Evolutionary conservation across 164 flowering plant genomes (phyloP).

Genomic region (Aristolochia californica): DNA sequence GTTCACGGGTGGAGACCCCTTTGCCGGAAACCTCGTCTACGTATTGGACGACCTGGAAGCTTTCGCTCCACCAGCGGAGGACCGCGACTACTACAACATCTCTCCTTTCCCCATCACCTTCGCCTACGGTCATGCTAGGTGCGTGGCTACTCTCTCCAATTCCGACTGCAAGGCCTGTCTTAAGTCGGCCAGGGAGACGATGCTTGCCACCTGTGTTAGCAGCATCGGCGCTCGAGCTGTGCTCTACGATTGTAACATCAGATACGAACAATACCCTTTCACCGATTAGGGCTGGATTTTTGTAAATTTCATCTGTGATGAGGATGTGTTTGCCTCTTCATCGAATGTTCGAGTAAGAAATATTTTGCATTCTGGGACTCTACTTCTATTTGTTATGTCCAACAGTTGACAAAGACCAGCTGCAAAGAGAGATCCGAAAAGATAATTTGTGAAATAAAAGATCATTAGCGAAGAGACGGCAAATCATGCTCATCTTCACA

Average conservation of each 20-base stretch:
- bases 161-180: slow-evolving; percentile 48
- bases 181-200: slow-evolving; percentile 21
- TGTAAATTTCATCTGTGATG: neutral
- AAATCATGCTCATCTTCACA: too few relatives aligned
- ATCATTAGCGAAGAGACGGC: too few relatives aligned
- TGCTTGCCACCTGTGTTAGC: slow-evolving; percentile 26
- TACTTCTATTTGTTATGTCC: neutral
- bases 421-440: too few relatives aligned
- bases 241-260: slow-evolving; percentile 42
- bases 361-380: neutral
- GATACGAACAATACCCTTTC: slow-evolving; percentile 71
- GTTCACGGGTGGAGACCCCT: slow-evolving; percentile 43
- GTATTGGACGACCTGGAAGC: slow-evolving; percentile 34
- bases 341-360: too few relatives aligned
- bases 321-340: neutral
- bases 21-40: slow-evolving; percentile 34
- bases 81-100: slow-evolving; percentile 37
- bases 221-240: slow-evolving; percentile 39
- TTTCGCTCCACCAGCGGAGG: slow-evolving; percentile 8
- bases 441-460: too few relatives aligned
- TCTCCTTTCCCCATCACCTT: too few relatives aligned
- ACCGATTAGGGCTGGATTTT: slow-evolving; percentile 11
- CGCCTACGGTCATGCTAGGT: slow-evolving; percentile 55
- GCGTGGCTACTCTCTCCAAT: slow-evolving; percentile 23
- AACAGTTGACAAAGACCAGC: neutral